These are phyloP conservation scores for Solioccasus polychromus DNA, from an alignment of 768 basidiomycete species.

Conservation along the genomic window DNA sequence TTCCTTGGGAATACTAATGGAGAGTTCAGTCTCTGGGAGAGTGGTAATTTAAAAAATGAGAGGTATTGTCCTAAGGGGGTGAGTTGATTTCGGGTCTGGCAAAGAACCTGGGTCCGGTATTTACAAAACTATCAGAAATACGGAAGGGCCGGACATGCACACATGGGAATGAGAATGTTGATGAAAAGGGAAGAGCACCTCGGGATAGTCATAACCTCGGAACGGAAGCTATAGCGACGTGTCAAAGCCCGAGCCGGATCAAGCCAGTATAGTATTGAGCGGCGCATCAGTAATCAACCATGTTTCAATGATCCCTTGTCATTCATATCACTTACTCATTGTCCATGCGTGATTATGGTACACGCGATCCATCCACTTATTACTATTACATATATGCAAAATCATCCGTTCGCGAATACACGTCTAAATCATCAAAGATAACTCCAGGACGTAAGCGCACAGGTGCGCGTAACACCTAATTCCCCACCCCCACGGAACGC, in stretches of 20 bases:
- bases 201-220: slow-evolving; percentile 1
- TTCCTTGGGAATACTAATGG: no score
- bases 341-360: no score
- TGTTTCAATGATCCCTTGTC: background rate
- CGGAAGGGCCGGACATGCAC: no score
- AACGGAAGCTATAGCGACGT: background rate
- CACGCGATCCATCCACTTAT: slow-evolving; percentile 3
- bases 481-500: slow-evolving; percentile 19
- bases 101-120: no score
- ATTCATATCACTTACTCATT: slow-evolving; percentile 6
- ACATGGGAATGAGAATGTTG: background rate
- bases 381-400: slow-evolving; percentile 20
- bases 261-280: no score
- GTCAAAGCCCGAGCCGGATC: no score
- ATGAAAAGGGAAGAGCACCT: background rate
- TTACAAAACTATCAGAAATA: no score
- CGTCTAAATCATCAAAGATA: slow-evolving; percentile 1
- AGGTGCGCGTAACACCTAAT: slow-evolving; percentile 6
- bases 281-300: no score
- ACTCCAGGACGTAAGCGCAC: slow-evolving; percentile 10
- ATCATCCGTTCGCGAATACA: slow-evolving; percentile 8
- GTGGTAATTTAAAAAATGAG: no score
- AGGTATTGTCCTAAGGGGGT: no score
- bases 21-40: no score
- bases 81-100: no score